A percentile compares a stretch with the other conserved stretches of the same genome.
Evolutionary conservation across 495 filamentous ascomycete genomes (phyloP).

Genomic region (Tuber brumale): DNA sequence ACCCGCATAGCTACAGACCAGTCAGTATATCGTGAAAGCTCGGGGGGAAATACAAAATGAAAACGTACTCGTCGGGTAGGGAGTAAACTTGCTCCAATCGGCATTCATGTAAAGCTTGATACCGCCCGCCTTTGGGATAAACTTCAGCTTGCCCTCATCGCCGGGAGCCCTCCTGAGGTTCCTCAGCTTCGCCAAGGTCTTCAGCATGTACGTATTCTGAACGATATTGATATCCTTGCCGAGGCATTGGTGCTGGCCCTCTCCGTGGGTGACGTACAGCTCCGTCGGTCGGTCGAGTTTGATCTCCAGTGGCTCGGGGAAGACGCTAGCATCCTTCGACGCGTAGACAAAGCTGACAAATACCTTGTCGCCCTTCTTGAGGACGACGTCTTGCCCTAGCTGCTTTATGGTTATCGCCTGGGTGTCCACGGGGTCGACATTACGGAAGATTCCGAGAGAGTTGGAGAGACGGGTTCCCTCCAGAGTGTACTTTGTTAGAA

Average conservation of each 20-base stretch:
- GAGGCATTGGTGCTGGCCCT: slow-evolving; percentile 29
- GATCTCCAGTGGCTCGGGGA: slow-evolving; percentile 24
- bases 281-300: slow-evolving; percentile 24
- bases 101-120: slow-evolving; percentile 31
- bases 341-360: slow-evolving; percentile 26
- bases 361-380: slow-evolving; percentile 25
- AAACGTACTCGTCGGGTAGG: slow-evolving; percentile 35
- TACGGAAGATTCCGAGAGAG: slow-evolving; percentile 26
- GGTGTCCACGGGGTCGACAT: slow-evolving; percentile 13
- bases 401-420: slow-evolving; percentile 10
- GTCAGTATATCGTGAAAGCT: not conserved
- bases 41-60: not conserved
- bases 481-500: slow-evolving; percentile 25
- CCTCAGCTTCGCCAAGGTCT: slow-evolving; percentile 18
- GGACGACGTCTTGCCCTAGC: not conserved
- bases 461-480: slow-evolving; percentile 35
- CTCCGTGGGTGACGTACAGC: slow-evolving; percentile 26
- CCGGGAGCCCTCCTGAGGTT: slow-evolving; percentile 27
- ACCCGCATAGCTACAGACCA: slow-evolving; percentile 2
- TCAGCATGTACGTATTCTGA: slow-evolving; percentile 21
- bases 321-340: slow-evolving; percentile 15
- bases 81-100: slow-evolving; percentile 28
- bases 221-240: slow-evolving; percentile 21
- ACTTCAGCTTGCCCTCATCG: slow-evolving; percentile 28
- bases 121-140: slow-evolving; percentile 14